Evolutionary conservation across 306 rosid species (phyloP).

Genomic region (Acacia crassicarpa): DNA sequence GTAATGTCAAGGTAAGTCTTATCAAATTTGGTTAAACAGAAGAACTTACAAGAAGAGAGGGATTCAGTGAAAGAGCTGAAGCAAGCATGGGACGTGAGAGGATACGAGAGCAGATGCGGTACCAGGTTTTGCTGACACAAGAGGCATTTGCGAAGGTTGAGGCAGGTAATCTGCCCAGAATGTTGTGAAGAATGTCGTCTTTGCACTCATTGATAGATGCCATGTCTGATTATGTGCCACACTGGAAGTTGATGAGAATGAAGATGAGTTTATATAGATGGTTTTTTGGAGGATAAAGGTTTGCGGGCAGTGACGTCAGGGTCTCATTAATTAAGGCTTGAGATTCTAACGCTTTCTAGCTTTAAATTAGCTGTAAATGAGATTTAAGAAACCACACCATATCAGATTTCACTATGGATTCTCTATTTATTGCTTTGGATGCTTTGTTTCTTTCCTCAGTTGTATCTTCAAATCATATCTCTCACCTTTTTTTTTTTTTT

Average conservation of each 20-base stretch:
- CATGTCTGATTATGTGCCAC: background rate
- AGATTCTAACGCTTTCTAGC: background rate
- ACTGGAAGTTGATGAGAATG: background rate
- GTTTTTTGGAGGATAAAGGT: background rate
- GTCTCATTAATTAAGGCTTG: background rate
- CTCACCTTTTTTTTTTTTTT: too few species aligned
- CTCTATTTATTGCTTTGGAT: background rate
- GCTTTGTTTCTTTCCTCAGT: background rate
- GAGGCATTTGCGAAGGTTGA: slow-evolving; percentile 40
- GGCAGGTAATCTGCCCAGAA: slow-evolving; percentile 45
- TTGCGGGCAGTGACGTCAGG: background rate
- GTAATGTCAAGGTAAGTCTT: too few species aligned
- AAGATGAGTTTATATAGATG: background rate
- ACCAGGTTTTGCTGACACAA: slow-evolving; percentile 50
- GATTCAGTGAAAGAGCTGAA: slow-evolving; percentile 47
- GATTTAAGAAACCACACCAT: background rate
- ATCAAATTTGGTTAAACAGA: background rate
- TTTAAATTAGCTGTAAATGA: background rate
- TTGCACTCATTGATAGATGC: background rate
- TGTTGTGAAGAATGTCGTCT: slow-evolving; percentile 43
- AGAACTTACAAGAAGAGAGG: slow-evolving; percentile 24
- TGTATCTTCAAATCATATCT: background rate
- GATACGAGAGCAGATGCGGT: slow-evolving; percentile 30
- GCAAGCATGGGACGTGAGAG: slow-evolving; percentile 49
- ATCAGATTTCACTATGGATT: background rate